phyloP scores from a whole-genome alignment of 257 asterid species.

The Solanum chmielewskii region DNA sequence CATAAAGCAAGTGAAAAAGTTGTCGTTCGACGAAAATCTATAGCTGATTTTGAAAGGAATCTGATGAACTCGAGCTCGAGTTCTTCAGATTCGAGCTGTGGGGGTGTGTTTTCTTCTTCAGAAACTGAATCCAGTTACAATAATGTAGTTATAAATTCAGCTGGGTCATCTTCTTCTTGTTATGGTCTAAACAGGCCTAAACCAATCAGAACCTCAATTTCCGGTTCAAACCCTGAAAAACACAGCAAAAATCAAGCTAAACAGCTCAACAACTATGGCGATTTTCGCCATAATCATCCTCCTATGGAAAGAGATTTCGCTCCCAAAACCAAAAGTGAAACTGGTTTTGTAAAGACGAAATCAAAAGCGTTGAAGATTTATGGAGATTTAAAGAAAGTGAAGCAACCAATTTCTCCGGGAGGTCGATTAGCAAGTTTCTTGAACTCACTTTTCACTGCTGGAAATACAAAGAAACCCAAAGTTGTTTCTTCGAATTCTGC shows the following conservation, averaged over 20 bases:
- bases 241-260: not conserved
- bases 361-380: slow-evolving; percentile 71
- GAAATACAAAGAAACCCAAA: slow-evolving; percentile 43
- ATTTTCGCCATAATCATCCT: not conserved
- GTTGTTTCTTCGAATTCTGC: slow-evolving; percentile 34
- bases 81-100: slow-evolving; percentile 56
- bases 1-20: slow-evolving; percentile 36
- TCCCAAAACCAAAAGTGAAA: slow-evolving; percentile 33
- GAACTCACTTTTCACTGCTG: slow-evolving; percentile 62
- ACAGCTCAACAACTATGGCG: not conserved
- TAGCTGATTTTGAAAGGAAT: slow-evolving; percentile 34
- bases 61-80: slow-evolving; percentile 54
- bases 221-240: slow-evolving; percentile 12
- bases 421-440: slow-evolving; percentile 63
- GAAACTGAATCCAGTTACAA: slow-evolving; percentile 35
- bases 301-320: not conserved
- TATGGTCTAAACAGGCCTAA: slow-evolving; percentile 40
- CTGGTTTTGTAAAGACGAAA: slow-evolving; percentile 49
- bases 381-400: slow-evolving; percentile 68
- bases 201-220: slow-evolving; percentile 44
- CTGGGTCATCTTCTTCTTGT: slow-evolving; percentile 12
- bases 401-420: slow-evolving; percentile 90
- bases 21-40: slow-evolving; percentile 34
- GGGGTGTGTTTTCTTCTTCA: slow-evolving; percentile 48
- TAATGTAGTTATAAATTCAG: not conserved